Evolutionary conservation across 163 green algal genomes (phyloP), one percentile per base, ranked within the genome.

Genomic region (Trebouxia gelatinosa): DNA sequence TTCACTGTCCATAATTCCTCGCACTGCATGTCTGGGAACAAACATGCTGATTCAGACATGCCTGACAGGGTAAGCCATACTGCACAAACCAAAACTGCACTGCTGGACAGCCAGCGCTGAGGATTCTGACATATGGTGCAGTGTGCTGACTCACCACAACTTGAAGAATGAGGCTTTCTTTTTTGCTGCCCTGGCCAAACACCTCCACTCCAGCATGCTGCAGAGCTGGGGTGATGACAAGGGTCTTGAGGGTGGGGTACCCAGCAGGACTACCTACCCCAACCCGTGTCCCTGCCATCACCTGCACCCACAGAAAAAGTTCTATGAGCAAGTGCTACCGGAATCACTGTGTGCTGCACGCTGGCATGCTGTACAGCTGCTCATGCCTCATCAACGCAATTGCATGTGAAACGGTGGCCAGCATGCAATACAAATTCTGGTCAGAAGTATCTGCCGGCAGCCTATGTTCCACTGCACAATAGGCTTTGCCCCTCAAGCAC

Each of bases 91-190:
- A n/a, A n/a, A 16, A 58, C 19, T 16, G 48, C 48, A 58, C 48
- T n/a, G 19, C 48, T 58, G 48, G 16, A 16, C 48, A 58, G 16
- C 48, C 16, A 16, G 48, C 16, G 16, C 19, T 58, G 48, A 16
- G 16, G 48, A 58, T 58, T n/a, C 48, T 19, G 19, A n/a, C 48
- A 58, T 16, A 17, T 68, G 23, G 16, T 16, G 59, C 59, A 32
- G 23, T 68, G 48, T 32, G 28, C 2, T 34, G 6, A 19, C 43
- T 48, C 28, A 82, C 81, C 68, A 90, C 88, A 40, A 97, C 78
- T 31, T 70, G 74, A n/a, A 98, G 78, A n/a, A 98, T 82, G 26
- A 96, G 67, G 31, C 82, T 92, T 70, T 98, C 93, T 85, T 95
- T 96, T 64, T 90, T 91, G 82, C 77, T 89, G 51, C 90, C 74